A percentile compares a stretch with the other conserved stretches of the same genome.
Conservation (phyloP, 1,284 basidiomycete species). For the Tilletia setariae region DNA sequence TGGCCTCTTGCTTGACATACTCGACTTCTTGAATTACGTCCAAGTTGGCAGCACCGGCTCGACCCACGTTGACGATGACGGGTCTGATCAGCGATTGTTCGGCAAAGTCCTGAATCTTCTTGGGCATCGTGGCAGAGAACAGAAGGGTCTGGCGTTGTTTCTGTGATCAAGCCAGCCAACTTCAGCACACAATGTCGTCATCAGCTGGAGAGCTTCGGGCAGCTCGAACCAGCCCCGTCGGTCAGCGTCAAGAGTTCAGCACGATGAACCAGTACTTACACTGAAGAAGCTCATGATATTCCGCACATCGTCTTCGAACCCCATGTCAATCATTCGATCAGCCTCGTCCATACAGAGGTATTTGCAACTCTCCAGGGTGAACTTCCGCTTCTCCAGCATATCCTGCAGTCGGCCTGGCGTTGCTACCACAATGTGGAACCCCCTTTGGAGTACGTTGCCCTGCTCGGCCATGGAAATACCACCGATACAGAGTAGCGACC, state of each 20-base stretch:
- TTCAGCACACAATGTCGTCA: too few relatives aligned
- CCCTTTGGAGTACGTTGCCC: slow-evolving; percentile 78
- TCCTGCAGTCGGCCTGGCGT: slow-evolving; percentile 58
- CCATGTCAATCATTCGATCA: slow-evolving; percentile 97
- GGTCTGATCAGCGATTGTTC: slow-evolving; percentile 89
- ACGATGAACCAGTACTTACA: slow-evolving; percentile 22
- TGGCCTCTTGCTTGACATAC: slow-evolving; percentile 98
- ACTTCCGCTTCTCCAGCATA: slow-evolving; percentile 79
- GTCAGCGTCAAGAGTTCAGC: neutral
- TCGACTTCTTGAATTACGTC: slow-evolving; percentile 97
- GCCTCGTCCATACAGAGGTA: slow-evolving; percentile 98
- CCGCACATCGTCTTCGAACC: slow-evolving; percentile 96
- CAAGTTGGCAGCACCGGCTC: slow-evolving; percentile 94
- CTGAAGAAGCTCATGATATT: slow-evolving; percentile 99
- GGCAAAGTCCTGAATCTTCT: slow-evolving; percentile 97
- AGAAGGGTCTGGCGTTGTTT: slow-evolving; percentile 93
- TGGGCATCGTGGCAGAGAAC: slow-evolving; percentile 98
- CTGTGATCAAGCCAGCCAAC: neutral
- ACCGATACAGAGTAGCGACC: slow-evolving; percentile 84
- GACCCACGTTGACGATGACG: slow-evolving; percentile 91
- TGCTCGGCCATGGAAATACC: slow-evolving; percentile 98
- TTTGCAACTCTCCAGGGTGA: slow-evolving; percentile 74
- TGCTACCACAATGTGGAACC: slow-evolving; percentile 94
- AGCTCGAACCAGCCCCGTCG: neutral
- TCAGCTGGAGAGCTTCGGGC: neutral